Evolutionary conservation across 208 protist genomes (phyloP).

Genomic region (Crithidia expoeki): DNA sequence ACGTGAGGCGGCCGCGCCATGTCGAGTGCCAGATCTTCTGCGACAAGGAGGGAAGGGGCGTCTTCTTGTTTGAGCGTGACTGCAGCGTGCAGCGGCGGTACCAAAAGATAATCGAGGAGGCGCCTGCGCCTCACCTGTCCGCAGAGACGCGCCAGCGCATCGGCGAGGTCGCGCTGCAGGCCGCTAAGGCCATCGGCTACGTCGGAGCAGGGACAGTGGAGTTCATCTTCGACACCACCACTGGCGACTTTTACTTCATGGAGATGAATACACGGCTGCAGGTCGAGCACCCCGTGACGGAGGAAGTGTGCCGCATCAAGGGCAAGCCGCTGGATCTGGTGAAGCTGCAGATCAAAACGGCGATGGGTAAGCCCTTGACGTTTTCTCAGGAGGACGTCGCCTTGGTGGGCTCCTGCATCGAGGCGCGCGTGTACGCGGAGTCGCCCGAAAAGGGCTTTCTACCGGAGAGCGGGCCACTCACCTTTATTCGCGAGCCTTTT

Average conservation of each 20-base stretch:
- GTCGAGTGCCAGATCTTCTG: conserved; percentile 95
- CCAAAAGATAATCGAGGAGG: conserved; percentile 96
- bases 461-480: conserved; percentile 52
- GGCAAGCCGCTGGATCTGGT: conserved; percentile 91
- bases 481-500: conserved; percentile 39
- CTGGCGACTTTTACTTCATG: conserved; percentile 96
- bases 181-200: conserved; percentile 90
- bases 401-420: conserved; percentile 84
- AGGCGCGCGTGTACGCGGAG: conserved; percentile 97
- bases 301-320: conserved; percentile 87
- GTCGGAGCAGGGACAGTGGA: conserved; percentile 97
- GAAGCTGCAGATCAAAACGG: conserved; percentile 91
- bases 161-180: conserved; percentile 75
- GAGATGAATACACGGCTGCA: conserved; percentile 99
- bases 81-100: conserved; percentile 95
- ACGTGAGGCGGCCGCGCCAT: conserved; percentile 87
- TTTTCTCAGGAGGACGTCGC: conserved; percentile 83
- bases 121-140: conserved; percentile 74
- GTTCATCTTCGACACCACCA: conserved; percentile 95
- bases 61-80: conserved; percentile 95
- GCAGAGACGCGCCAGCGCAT: conserved; percentile 71
- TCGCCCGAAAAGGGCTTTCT: conserved; percentile 89
- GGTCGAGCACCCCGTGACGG: conserved; percentile 96
- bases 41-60: conserved; percentile 87
- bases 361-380: conserved; percentile 64